Percentiles rank a stretch among this genome's conserved stretches.
Conservation (phyloP, 192 early-diverging fungal genomes). For the Coemansia sp. region DNA sequence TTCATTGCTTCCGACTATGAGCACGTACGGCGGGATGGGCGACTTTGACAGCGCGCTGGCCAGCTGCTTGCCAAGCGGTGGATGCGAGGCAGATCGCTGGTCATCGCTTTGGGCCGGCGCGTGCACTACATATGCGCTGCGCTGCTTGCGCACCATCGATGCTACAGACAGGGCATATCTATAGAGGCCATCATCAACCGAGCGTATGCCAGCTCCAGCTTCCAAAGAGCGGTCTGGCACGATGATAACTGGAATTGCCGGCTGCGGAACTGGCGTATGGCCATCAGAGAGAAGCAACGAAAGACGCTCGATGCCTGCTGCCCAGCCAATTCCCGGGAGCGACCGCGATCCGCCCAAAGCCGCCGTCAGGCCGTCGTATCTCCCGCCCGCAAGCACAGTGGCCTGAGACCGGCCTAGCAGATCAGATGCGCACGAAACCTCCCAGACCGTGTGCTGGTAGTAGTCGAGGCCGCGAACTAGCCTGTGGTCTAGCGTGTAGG, state of each 20-base stretch:
- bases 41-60: conserved; percentile 14
- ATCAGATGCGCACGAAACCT: conserved; percentile 47
- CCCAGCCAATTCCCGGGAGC: conserved; percentile 64
- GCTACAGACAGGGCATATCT: conserved; percentile 34
- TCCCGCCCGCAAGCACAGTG: conserved; percentile 68
- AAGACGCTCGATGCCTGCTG: conserved; percentile 67
- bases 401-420: conserved; percentile 62
- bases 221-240: conserved; percentile 18
- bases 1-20: conserved; percentile 33
- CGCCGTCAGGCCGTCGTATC: conserved; percentile 64
- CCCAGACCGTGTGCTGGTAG: conserved; percentile 73
- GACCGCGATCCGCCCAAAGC: conserved; percentile 59
- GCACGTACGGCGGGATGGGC: conserved; percentile 5
- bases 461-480: conserved; percentile 74
- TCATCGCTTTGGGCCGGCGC: not conserved
- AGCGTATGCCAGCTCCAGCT: not conserved
- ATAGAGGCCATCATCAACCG: conserved; percentile 19
- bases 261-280: not conserved
- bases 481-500: conserved; percentile 55
- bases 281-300: conserved; percentile 43
- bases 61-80: conserved; percentile 38
- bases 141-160: not conserved
- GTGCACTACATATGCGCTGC: conserved; percentile 21
- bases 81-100: not conserved
- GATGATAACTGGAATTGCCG: conserved; percentile 33